Evolutionary conservation across 2,329 filamentous ascomycete genomes (phyloP), one percentile per base, ranked within the genome.

Genomic region (Hypoxylon sp.): DNA sequence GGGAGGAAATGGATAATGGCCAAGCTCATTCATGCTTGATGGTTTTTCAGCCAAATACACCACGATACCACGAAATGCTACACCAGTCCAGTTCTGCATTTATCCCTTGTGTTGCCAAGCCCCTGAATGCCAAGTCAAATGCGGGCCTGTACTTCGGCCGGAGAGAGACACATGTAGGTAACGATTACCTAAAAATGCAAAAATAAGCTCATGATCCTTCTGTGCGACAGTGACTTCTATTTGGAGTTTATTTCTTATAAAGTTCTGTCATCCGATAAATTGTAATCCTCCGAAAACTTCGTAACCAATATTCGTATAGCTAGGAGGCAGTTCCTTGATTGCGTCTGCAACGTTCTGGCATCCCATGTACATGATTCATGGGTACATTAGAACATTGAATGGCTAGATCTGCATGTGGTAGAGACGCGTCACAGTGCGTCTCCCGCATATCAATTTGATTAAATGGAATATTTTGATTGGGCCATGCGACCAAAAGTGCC

Each of bases 61-160:
- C 65, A 72, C 62, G 69, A 74, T 74, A 73, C 70, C 69, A 74
- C 63, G 59, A 73, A 73, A 73, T 75, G 70, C 69, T 64, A 71
- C 54, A 66, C 64, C 50, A 69, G 66, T 70, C 57, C 51, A 65
- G 46, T 59, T 67, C 66, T 48, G 32, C 53, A 49, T 28, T 49
- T 38, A 33, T 11, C 33, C 33, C 20, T 51, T 53, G 22, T 60
- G 26, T 32, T 68, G 54, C 62, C 62, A 63, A 62, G 54, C 32
- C 49, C 8, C 45, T 28, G 26, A 38, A 22, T 61, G 53, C 48
- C 50, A 56, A 52, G 54, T 65, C 54, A 60, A 57, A 40, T 52
- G 28, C 22, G 22, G 45, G 44, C 14, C 26, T 18, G 28, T 40
- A 52, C 51, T 42, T 24, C 36, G 49, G 30, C 46, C 20, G 36